Conservation (phyloP, 202 grass and related monocot genomes). For the Panicum hallii region DNA sequence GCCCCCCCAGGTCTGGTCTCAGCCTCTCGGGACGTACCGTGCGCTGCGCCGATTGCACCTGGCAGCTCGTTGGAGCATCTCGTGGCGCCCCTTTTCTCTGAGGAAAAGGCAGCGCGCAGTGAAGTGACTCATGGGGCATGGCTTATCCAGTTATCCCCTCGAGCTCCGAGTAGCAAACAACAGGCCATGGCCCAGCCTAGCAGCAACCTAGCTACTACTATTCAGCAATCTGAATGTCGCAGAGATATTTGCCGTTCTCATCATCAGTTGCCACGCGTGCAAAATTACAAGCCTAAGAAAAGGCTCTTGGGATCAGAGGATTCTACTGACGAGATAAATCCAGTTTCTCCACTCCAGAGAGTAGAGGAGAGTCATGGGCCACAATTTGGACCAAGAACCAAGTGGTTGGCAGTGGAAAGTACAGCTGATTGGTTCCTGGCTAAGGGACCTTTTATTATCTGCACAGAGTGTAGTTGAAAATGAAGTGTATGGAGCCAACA, state of each 20-base stretch:
- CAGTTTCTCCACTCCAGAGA: not conserved
- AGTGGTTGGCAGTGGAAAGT: not conserved
- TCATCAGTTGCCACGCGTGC: not conserved
- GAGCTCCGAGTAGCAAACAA: not conserved
- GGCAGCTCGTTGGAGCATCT: not conserved
- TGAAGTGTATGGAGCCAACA: conserved; percentile 2
- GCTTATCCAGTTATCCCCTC: conserved; percentile 17
- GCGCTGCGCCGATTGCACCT: conserved; percentile 9
- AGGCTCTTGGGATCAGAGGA: not conserved
- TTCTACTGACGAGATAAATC: not conserved
- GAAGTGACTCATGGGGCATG: not conserved
- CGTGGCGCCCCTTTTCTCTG: not conserved
- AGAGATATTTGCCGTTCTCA: not conserved
- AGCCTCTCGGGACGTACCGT: not conserved
- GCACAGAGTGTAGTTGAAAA: not conserved
- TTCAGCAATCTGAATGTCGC: not conserved
- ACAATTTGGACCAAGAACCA: not conserved
- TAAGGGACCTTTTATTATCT: not conserved
- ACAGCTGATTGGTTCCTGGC: not conserved
- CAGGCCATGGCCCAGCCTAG: conserved; percentile 4
- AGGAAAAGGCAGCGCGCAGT: not conserved
- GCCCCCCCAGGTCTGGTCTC: not conserved
- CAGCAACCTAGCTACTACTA: not conserved
- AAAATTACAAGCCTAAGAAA: not conserved
- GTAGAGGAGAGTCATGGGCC: not conserved